Base-by-base conservation (phyloP, 2,329 filamentous ascomycete species). In the Colletotrichum sp. region DNA sequence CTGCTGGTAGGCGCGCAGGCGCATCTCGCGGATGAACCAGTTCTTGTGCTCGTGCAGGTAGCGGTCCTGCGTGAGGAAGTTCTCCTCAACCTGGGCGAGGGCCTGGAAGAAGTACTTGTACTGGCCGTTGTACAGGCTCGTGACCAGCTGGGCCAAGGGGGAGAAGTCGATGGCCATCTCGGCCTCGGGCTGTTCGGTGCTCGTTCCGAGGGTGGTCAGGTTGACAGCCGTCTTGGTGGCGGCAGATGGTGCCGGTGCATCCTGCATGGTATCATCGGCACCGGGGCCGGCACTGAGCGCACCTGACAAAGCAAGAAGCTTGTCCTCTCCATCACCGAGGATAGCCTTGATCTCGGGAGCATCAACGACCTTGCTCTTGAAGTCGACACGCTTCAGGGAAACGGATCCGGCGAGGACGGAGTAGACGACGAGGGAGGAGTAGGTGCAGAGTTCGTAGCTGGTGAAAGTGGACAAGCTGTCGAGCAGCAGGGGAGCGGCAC, bases 21-120 rank as follows among this genome's bases (percentile, higher is more conserved):
- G 93, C 97, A 99, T 99, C 90, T 99, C 97, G 67, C 97, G 94
- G 80, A 99, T 96, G 84, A 97, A 99, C 96, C 97, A 99, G 82
- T 93, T 93, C 85, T 95, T 95, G 88, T 99, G 97, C 89, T 99
- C 97, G 83, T 96, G 94, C 73, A 99, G 91, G 86, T 99, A 98
- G 75, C 97, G 94, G 83, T 99, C 97, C 84, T 97, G 95, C 79
- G 93, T 96, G 79, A 99, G 90, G 89, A 99, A 99, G 81, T 94
- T 93, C 85, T 98, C 95, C 88, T 99, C 97, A 2, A 99, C 97
- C 13, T 93, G 91, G 26, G 95, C 96, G 32, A 99, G 90, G 7
- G 96, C 95, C 79, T 93, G 91, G 89, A 99, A 99, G 89, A 99
- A 99, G 70, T 92, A 93, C 86, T 95, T 94, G 89, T 99, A 99